Base-by-base conservation (phyloP, 805 yeast species). In the Metschnikowia matae region DNA sequence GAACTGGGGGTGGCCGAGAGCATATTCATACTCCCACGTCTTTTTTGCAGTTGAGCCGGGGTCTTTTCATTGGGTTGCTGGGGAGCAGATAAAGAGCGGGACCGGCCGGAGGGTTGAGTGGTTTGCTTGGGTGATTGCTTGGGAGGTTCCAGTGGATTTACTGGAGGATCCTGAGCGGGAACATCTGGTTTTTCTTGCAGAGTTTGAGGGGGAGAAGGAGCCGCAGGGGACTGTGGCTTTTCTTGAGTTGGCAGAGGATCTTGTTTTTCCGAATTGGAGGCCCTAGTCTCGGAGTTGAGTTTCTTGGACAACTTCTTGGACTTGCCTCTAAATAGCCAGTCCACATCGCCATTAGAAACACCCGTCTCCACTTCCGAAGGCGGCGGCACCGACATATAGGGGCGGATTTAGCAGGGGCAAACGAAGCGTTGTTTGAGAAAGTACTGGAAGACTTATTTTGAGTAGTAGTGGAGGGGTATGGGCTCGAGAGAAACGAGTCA, bases 321-420 rank as follows among this genome's bases (percentile, higher is more conserved):
- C 62, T 84, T 84, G n/a, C 91, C 91, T 59, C 89, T 74, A 62
- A 87, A 87, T 26, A 87, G 71, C 96, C 96, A 87, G 61, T 87
- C 95, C 11, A 87, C 90, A 57, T 87, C 92, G 40, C 87, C 85
- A 59, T 84, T 83, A 46, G 85, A 71, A 2, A 83, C 87, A 4
- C 87, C 87, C 7, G 77, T 65, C 21, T 69, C 74, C 52, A 58
- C 51, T 18, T 59, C 61, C 11, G 55, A 47, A 10, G 54, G 53
- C 31, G 56, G 52, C 10, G 53, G 48, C 8, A 40, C 49, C 31
- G 55, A 52, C 59, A 55, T 55, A 15, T 17, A 29, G 26, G 26
- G 11, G 17, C 39, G 39, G 31, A 23, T 20, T 18, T 2, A 20
- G 21, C 5, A 17, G 15, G 7, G 17, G 2, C 14, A 14, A 23